Evolutionary conservation across 2,329 filamentous ascomycete species (phyloP), one percentile per base, ranked within the genome.

Genomic region (Chaetothyriales sp.): DNA sequence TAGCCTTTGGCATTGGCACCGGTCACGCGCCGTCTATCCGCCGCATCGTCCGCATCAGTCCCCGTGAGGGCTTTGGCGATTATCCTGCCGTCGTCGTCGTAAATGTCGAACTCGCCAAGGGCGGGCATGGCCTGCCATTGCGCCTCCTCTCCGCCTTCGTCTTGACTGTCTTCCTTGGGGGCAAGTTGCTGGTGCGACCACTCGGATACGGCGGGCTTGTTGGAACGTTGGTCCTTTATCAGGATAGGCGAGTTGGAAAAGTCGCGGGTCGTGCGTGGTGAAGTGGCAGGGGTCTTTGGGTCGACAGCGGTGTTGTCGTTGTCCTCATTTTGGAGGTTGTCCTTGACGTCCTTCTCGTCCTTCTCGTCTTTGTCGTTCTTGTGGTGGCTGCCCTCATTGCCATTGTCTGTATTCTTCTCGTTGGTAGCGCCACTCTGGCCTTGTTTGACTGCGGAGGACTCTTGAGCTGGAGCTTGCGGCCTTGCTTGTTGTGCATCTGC

Each of bases 81-180:
- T 25, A 98, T 74, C 58, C 78, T 85, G 59, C 94, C 85, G 65
- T 94, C 83, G 61, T 98, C 92, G 64, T 98, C 87, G 66, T 96
- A 98, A 58, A 95, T 84, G 67, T 96, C 90, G 64, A 92, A 93
- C 39, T 84, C 83, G 6, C 89, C 92, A 62, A 89, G 87, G 1
- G 92, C 81, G 1, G 90, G 92, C 92, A 98, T 98, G 2, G 80
- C 78, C 69, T 95, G 87, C 92, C 92, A 98, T 48, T 75, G 79
- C 1, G 71, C 81, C 5, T 79, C 79, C 9, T 77, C 71, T 2
- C 76, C 67, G 10, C 73, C 70, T 45, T 76, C 70, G 10, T 70
- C 65, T 26, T 75, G 68, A 10, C 78, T 70, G 43, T 76, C 63
- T 9, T 65, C 64, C 15, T 79, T 73, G 15, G 75, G 70, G 8